phyloP scores from a whole-genome alignment of 495 filamentous ascomycete species.

The Xylaria sp. region DNA sequence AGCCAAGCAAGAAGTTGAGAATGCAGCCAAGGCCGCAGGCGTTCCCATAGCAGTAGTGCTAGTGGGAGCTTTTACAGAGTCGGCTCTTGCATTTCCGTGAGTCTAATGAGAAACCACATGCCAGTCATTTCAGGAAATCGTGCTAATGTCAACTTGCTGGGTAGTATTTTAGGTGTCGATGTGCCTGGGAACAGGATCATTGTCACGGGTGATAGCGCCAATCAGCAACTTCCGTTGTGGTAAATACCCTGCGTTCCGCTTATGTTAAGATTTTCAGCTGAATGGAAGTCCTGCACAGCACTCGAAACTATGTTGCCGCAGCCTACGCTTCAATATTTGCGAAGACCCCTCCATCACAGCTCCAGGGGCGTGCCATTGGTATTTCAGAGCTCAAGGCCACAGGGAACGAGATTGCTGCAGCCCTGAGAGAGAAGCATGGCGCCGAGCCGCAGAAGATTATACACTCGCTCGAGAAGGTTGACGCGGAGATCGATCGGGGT shows the following conservation, averaged over 20 bases:
- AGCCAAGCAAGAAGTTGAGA: conserved; percentile 32
- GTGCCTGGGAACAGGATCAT: conserved; percentile 34
- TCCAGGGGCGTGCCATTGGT: conserved; percentile 29
- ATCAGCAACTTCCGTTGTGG: conserved; percentile 32
- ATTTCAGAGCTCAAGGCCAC: conserved; percentile 34
- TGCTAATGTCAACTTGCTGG: not conserved
- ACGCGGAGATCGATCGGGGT: conserved; percentile 29
- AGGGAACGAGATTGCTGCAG: conserved; percentile 32
- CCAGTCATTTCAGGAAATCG: not conserved
- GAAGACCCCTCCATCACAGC: conserved; percentile 29
- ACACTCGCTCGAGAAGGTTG: conserved; percentile 34
- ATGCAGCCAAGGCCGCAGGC: conserved; percentile 33
- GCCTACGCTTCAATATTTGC: conserved; percentile 39
- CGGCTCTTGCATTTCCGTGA: conserved; percentile 31
- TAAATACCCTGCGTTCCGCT: conserved; percentile 10
- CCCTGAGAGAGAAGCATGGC: conserved; percentile 34
- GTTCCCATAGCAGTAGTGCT: conserved; percentile 31
- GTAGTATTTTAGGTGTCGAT: conserved; percentile 36
- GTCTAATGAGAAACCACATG: not conserved
- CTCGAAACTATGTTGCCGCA: conserved; percentile 35
- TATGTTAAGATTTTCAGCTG: not conserved
- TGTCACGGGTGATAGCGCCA: conserved; percentile 35
- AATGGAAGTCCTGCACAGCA: conserved; percentile 11
- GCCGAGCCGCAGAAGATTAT: conserved; percentile 28
- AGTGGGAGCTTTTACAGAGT: conserved; percentile 34